Evolutionary conservation across 177 flowering plant genomes (phyloP), one percentile per base, ranked within the genome.

Genomic region (Vitis hybrid): DNA sequence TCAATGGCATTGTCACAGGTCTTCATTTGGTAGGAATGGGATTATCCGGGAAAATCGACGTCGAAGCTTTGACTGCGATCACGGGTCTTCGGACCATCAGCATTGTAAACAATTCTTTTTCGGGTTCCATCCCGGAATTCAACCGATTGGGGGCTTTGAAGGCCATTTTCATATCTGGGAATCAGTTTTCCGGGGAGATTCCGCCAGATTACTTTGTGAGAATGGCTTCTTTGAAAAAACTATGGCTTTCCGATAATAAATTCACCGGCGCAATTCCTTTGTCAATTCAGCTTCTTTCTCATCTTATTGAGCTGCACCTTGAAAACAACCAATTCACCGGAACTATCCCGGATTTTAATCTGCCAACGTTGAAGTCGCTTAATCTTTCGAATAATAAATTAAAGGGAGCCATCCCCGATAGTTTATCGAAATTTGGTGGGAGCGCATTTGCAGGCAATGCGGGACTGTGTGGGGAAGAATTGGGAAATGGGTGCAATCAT

Each of bases 261-360:
- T 87, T 95, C 64, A 59, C 85, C 0, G 97, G 98, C 0, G 59
- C 59, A 13, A 83, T 95, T n/a, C 99, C 99, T 0, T 17, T 73
- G 0, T 95, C 99, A 2, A 52, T 94, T 47, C 33, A 68, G 5
- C 4, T 67, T 1, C 68, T 90, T n/a, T 63, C 84, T 0, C 68
- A 77, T 51, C 83, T 90, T 2, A 66, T 77, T 0, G 96, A 92
- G 64, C 9, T 94, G 12, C 91, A 73, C 63, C 83, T 95, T 0
- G 89, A 90, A 38, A 69, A 81, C 78, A 96, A 96, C 69, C 75
- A 73, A n/a, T 92, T 96, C 51, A 69, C 72, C 1, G 97, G 98
- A 3, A 1, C 17, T 0, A 81, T 96, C 63, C 98, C 98, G 2
- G 4, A 64, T 1, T 15, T 94, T 12, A 19, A 56, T 1, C 79